Percentiles rank a stretch among this genome's conserved stretches.
Conservation (phyloP, 768 basidiomycete genomes). For the Termitomyces heimii region DNA sequence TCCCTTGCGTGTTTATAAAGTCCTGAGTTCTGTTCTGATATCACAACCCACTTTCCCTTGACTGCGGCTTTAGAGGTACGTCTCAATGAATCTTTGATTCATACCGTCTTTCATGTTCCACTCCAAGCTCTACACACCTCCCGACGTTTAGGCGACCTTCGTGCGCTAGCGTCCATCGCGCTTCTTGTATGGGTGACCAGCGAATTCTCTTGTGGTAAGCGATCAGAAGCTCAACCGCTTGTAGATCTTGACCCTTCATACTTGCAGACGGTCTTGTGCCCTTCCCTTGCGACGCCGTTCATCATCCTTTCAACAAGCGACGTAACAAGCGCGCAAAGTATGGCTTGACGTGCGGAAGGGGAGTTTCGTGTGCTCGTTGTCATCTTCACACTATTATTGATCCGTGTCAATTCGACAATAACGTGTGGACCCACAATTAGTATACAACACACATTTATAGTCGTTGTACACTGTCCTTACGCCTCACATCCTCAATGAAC, state of each 20-base stretch:
- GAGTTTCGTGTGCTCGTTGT: conserved; percentile 14
- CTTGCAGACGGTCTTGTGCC: conserved; percentile 18
- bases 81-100: neutral
- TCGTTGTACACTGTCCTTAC: neutral
- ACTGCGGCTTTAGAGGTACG: conserved; percentile 7
- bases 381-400: neutral
- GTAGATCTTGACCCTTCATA: neutral
- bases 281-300: conserved; percentile 47
- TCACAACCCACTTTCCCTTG: neutral
- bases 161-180: conserved; percentile 67
- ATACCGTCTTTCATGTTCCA: neutral
- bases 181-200: conserved; percentile 60
- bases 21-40: too few relatives aligned
- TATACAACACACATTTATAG: neutral
- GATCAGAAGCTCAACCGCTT: neutral
- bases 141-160: conserved; percentile 50
- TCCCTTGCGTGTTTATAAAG: neutral
- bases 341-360: conserved; percentile 63
- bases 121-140: conserved; percentile 32
- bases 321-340: conserved; percentile 70
- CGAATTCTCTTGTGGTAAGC: conserved; percentile 49
- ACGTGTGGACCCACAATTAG: too few relatives aligned
- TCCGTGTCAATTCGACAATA: neutral
- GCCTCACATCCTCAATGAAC: neutral
- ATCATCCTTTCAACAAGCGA: conserved; percentile 66